These are phyloP conservation scores for Celoporthe dispersa DNA, from an alignment of 2,329 filamentous ascomycete genomes.

Conservation along the genomic window DNA sequence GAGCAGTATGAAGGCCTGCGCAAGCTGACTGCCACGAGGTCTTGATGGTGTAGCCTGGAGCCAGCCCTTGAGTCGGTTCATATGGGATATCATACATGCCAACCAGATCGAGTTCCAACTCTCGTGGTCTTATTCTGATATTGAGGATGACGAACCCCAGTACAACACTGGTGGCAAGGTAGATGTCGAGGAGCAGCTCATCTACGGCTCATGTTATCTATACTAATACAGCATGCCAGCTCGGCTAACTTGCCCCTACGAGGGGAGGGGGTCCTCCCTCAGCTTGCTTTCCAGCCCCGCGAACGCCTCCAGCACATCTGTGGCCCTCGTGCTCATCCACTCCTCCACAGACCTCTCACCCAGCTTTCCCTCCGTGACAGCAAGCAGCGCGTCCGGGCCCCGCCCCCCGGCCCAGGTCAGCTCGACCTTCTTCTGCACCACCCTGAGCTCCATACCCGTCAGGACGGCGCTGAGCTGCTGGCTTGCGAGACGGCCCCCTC, in stretches of 20 bases:
- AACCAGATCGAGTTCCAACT: too few species aligned
- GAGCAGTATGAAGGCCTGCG: too few species aligned
- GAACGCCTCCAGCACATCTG: constrained; percentile 22
- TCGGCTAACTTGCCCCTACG: neutral
- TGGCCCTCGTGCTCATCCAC: constrained; percentile 12
- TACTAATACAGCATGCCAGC: neutral
- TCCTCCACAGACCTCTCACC: constrained; percentile 14
- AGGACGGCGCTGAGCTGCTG: constrained; percentile 35
- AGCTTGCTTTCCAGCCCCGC: constrained; percentile 9
- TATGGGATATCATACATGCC: too few species aligned
- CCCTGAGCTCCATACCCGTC: constrained; percentile 28
- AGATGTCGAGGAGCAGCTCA: too few species aligned
- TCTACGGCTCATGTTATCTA: too few species aligned
- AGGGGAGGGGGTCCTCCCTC: neutral
- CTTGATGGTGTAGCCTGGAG: too few species aligned
- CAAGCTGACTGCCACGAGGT: too few species aligned
- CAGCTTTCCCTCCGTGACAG: constrained; percentile 16
- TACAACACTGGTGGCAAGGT: too few species aligned
- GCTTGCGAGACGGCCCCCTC: constrained; percentile 30
- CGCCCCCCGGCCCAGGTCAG: constrained; percentile 9
- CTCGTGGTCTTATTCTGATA: too few species aligned
- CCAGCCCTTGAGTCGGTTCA: too few species aligned
- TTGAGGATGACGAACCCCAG: too few species aligned
- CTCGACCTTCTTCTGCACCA: constrained; percentile 26
- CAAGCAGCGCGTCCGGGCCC: constrained; percentile 14